Evolutionary conservation across 495 filamentous ascomycete species (phyloP), one percentile per base, ranked within the genome.

Genomic region (Lepraria neglecta): DNA sequence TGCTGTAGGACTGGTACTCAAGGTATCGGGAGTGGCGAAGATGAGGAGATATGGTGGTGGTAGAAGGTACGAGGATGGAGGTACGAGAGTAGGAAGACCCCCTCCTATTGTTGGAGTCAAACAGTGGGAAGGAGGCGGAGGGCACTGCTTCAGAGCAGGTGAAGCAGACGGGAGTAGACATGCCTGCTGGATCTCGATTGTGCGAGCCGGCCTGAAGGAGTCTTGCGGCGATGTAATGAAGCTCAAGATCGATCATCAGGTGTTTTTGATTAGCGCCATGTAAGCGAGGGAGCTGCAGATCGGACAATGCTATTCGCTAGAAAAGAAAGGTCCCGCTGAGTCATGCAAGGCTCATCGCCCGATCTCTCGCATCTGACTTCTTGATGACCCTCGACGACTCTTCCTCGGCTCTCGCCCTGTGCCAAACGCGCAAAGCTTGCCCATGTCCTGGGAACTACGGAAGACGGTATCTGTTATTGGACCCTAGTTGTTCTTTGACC

Each of bases 221-320:
- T 6, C n/a, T 6, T 21, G 31, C 17, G 31, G 31, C 51, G 51
- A 54, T 54, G 51, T 9, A n/a, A 35, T 38, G 51, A 54, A 54
- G 51, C 51, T 54, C n/a, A 9, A 54, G 51, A 54, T 54, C 51
- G 51, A 54, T 54, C 51, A 17, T 38, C 51, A 54, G 51, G 9
- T 35, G 35, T 21, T 6, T 5, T 33, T 33, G 30, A n/a, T 24
- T 54, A 54, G 51, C 51, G 51, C 35, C 1, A 19, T 33, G n/a
- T 30, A 54, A 54, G 51, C 30, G 51, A 54, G 51, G 50, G 30
- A 35, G 51, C 51, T 54, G 31, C 17, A 21, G 51, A 54, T 54
- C 51, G 51, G 28, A 33, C 28, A 35, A 30, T 17, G 35, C 35
- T 4, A 54, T 54, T 54, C 31, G 35, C 50, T 17, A 3, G 27